Conservation (phyloP, 2,329 filamentous ascomycete genomes). For the Clarireedia monteithiana region DNA sequence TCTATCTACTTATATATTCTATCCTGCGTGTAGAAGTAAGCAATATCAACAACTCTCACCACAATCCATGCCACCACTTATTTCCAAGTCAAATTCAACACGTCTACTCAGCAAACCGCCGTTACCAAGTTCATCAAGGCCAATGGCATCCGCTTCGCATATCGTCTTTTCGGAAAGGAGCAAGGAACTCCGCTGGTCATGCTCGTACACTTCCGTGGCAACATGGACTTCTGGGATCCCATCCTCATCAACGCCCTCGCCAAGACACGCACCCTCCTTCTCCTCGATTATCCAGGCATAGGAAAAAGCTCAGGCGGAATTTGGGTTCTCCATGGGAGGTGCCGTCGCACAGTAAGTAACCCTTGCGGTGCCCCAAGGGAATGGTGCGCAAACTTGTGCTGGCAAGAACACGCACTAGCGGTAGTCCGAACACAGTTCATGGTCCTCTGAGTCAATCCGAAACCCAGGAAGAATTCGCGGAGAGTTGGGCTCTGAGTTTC, state of each 20-base stretch:
- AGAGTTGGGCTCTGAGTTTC: not conserved
- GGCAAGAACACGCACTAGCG: not conserved
- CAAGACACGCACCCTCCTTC: constrained; percentile 26
- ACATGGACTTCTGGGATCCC: constrained; percentile 26
- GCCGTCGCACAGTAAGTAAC: too few relatives aligned
- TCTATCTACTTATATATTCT: too few relatives aligned
- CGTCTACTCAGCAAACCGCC: constrained; percentile 11
- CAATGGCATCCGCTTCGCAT: constrained; percentile 19
- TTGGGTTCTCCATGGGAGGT: too few relatives aligned
- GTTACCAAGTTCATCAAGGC: constrained; percentile 20
- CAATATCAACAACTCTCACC: too few relatives aligned
- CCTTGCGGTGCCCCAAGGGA: not conserved
- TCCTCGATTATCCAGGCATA: constrained; percentile 23
- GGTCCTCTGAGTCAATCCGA: constrained; percentile 15
- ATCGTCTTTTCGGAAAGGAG: constrained; percentile 5
- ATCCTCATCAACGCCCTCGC: constrained; percentile 30
- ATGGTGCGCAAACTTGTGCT: not conserved
- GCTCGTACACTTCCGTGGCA: constrained; percentile 25
- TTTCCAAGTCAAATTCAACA: too few relatives aligned
- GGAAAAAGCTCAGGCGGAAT: not conserved
- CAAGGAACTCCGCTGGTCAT: constrained; percentile 19
- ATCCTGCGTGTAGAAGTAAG: too few relatives aligned
- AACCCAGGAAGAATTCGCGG: not conserved
- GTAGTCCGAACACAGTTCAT: constrained; percentile 19
- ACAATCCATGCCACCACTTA: too few relatives aligned